Evolutionary conservation across 192 early-diverging fungal genomes (phyloP).

Genomic region (Coemansia brasiliensis): DNA sequence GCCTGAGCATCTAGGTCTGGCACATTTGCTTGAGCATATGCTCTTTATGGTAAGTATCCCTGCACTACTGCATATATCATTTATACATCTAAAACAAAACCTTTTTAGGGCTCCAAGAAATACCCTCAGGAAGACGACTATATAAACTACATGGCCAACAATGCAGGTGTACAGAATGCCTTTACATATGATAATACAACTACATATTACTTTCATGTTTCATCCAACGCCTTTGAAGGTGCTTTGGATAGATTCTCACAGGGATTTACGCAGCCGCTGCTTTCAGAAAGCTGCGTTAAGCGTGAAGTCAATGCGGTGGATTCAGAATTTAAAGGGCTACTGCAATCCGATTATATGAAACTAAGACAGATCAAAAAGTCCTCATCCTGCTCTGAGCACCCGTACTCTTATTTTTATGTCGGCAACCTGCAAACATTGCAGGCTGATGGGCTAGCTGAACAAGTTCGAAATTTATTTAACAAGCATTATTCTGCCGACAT

Average conservation of each 20-base stretch:
- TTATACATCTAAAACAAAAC: not conserved
- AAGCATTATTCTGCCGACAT: conserved; percentile 90
- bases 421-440: conserved; percentile 81
- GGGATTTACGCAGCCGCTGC: conserved; percentile 86
- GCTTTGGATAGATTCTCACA: conserved; percentile 69
- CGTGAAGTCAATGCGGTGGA: conserved; percentile 88
- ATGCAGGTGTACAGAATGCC: conserved; percentile 35
- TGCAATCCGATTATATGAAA: conserved; percentile 63
- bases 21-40: conserved; percentile 73
- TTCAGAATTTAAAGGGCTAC: conserved; percentile 85
- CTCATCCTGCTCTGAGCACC: conserved; percentile 61
- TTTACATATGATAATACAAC: conserved; percentile 18
- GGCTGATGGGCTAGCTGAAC: conserved; percentile 45
- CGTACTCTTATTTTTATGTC: conserved; percentile 79
- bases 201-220: conserved; percentile 10
- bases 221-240: conserved; percentile 50
- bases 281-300: conserved; percentile 75
- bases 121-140: conserved; percentile 71
- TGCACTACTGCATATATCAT: not conserved
- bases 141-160: conserved; percentile 27
- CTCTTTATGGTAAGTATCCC: conserved; percentile 56
- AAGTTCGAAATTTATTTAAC: conserved; percentile 78
- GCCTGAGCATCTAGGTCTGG: conserved; percentile 61
- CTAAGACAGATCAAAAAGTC: conserved; percentile 4
- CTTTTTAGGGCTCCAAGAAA: conserved; percentile 61